Base-by-base conservation (phyloP, 2,329 filamentous ascomycete genomes). In the Xylaria sp. region DNA sequence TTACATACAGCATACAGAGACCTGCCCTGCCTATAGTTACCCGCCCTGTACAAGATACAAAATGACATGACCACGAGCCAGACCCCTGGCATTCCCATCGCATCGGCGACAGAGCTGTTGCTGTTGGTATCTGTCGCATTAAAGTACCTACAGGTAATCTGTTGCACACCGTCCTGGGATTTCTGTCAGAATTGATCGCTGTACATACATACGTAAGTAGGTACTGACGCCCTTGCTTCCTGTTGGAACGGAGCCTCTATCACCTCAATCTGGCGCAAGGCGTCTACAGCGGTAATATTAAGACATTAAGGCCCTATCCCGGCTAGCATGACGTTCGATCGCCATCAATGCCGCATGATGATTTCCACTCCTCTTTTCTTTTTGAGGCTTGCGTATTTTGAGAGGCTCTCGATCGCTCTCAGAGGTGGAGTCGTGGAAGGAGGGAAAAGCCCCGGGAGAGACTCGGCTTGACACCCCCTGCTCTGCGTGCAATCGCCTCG, bases 271-370 rank as follows among this genome's bases (percentile, higher is more conserved):
- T 67, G 64, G 64, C 61, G 67, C 65, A 65, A 73, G 71, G 71
- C 69, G 72, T 69, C 67, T 72, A 72, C 59, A 69, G 69, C 66
- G 65, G 65, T 59, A 70, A 64, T 65, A 30, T 62, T 60, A 71
- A 69, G 72, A 61, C 69, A 30, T 62, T 60, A 71, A 69, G 72
- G 60, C 69, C 62, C 57, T 60, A 71, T 61, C 70, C 72, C 67
- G 69, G 73, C 69, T 74, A 70, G 72, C 73, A 76, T 75, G 70
- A 75, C 58, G 69, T 73, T 71, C 56, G 72, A 75, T 75, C 70
- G 75, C 67, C 72, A 71, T 73, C 68, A 64, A 63, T 75, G 71
- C 72, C 68, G 72, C 72, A 70, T 72, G 68, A 58, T 65, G 57
- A 54, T 62, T 64, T 67, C 65, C 64, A 58, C 71, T 60, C 67